Evolutionary conservation across 257 asterid genomes (phyloP).

Genomic region (Jaltomata sinuosa): DNA sequence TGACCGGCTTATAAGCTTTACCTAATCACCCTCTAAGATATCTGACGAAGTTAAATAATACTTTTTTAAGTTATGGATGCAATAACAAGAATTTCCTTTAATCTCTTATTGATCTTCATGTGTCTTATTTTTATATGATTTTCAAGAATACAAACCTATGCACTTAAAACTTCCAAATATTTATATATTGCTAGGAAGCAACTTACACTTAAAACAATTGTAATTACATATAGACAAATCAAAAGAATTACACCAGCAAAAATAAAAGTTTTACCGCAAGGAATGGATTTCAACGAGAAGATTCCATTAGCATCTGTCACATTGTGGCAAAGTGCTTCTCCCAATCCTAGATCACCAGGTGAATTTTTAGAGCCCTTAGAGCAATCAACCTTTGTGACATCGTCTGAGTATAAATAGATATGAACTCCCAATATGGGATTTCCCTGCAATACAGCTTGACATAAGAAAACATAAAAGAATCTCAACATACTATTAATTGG

Average conservation of each 20-base stretch:
- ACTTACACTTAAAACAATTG: neutral
- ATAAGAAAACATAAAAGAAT: neutral
- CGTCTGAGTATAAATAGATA: slow-evolving; percentile 80
- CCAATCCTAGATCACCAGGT: slow-evolving; percentile 40
- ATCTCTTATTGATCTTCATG: neutral
- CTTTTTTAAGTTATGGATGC: neutral
- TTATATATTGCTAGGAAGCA: neutral
- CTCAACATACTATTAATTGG: neutral
- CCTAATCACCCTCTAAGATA: neutral
- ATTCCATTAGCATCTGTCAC: slow-evolving; percentile 87
- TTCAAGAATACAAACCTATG: neutral
- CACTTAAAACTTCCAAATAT: neutral
- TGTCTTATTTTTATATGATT: neutral
- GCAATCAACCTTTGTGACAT: slow-evolving; percentile 64
- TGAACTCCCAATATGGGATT: slow-evolving; percentile 96
- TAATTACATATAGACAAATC: neutral
- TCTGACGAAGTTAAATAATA: neutral
- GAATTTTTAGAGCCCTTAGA: slow-evolving; percentile 68
- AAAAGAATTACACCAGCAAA: neutral
- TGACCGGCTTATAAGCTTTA: neutral
- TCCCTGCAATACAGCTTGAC: slow-evolving; percentile 44
- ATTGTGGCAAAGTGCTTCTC: slow-evolving; percentile 84
- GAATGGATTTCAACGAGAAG: slow-evolving; percentile 67
- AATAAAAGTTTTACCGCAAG: slow-evolving; percentile 63
- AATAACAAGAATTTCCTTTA: neutral